Evolutionary conservation across 805 yeast species (phyloP).

Genomic region (Wickerhamiella brachini): DNA sequence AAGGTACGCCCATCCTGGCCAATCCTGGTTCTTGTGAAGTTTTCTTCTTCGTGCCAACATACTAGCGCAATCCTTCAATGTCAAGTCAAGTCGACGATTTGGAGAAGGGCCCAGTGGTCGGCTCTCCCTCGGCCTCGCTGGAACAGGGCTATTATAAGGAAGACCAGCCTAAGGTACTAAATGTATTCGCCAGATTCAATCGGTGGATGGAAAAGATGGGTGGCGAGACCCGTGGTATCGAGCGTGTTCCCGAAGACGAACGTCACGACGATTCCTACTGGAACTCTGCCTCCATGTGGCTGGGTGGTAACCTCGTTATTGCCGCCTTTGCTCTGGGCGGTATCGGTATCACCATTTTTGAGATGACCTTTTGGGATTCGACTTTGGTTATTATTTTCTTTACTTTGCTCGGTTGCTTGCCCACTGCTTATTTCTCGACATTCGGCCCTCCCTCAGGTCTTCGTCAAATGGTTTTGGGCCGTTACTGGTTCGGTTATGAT

Average conservation of each 20-base stretch:
- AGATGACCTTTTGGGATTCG: constrained; percentile 60
- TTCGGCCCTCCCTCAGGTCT: constrained; percentile 78
- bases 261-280: constrained; percentile 51
- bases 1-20: not conserved
- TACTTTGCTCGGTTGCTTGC: constrained; percentile 53
- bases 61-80: not conserved
- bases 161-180: not conserved
- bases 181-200: constrained; percentile 6
- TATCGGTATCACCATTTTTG: constrained; percentile 49
- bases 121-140: not conserved
- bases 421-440: constrained; percentile 71
- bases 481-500: constrained; percentile 62
- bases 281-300: constrained; percentile 80
- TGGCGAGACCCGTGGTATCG: constrained; percentile 63
- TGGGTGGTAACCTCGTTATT: constrained; percentile 77
- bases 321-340: constrained; percentile 74
- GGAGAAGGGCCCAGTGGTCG: not conserved
- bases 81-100: not conserved
- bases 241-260: constrained; percentile 65
- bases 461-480: constrained; percentile 74
- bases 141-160: not conserved
- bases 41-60: not conserved
- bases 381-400: constrained; percentile 58
- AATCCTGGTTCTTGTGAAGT: not conserved
- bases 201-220: constrained; percentile 14